Percentiles rank a stretch among this genome's conserved stretches.
phyloP scores from a whole-genome alignment of 106 monocot genomes.

The Allium fistulosum region DNA sequence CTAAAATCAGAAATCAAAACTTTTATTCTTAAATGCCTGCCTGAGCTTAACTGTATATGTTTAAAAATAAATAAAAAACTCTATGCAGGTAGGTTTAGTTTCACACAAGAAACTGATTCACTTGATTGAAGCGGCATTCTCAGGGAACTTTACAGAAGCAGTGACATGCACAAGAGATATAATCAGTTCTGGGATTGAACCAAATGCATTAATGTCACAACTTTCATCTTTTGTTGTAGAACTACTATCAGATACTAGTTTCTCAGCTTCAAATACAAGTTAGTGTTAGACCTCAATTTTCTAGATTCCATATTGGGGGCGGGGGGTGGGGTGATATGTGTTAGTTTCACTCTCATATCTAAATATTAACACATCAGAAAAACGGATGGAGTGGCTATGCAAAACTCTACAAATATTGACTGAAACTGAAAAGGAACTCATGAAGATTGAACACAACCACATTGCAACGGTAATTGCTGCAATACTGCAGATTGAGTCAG shows the following conservation, averaged over 20 bases:
- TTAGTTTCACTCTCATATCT: no score
- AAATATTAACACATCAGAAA: no score
- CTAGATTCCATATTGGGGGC: no score
- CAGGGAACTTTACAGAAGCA: conserved; percentile 8
- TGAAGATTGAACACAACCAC: conserved; percentile 5
- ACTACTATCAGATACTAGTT: conserved; percentile 6
- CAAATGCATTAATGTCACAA: conserved; percentile 2
- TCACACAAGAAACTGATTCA: conserved; percentile 3
- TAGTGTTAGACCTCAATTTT: not conserved
- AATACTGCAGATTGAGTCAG: conserved; percentile 16
- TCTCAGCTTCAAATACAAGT: not conserved
- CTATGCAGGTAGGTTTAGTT: conserved; percentile 18
- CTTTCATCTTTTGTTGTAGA: conserved; percentile 12
- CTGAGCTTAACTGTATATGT: no score
- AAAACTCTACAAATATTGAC: conserved; percentile 8
- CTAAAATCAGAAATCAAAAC: no score
- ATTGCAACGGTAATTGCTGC: conserved; percentile 10
- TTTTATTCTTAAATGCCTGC: no score
- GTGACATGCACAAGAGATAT: conserved; percentile 13
- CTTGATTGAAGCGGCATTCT: conserved; percentile 14
- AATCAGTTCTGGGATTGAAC: conserved; percentile 13
- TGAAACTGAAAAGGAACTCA: conserved; percentile 22
- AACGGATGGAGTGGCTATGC: conserved; percentile 5
- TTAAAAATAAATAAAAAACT: no score
- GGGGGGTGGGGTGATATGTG: no score